Base-by-base conservation (phyloP, 768 basidiomycete species). In the Hygrocybe coccinea region DNA sequence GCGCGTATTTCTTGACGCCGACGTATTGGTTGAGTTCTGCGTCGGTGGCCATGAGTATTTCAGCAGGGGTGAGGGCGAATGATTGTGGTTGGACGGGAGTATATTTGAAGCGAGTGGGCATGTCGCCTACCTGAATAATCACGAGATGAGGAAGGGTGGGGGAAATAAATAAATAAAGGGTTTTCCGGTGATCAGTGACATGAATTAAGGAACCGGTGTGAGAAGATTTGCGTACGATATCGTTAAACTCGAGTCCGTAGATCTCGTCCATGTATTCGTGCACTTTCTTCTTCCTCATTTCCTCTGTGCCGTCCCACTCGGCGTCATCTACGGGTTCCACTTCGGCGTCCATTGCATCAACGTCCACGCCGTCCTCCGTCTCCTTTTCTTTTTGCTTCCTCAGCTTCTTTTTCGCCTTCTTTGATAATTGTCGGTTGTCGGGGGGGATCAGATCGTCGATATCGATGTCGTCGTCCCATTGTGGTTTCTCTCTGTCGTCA, bases 61-160 rank as follows among this genome's bases (percentile, higher is more conserved):
- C 95, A 3, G 79, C 83, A 0, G 95, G 83, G 1, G 84, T 80
- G 39, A 99, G 82, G 1, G 81, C 84, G 69, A 79, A 95, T 33
- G 67, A 69, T 57, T 86, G 77, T 0, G 83, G 64, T 41, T 83
- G 70, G 34, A 88, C 82, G 41, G 84, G 76, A n/a, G 82, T 76
- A 67, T 99, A 99, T 69, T 89, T 86, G 81, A 99, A 99, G 10
- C 92, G 87, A 0, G 94, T 98, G 2, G 93, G 87, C 65, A 94
- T 74, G 66, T 86, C 91, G 6, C 85, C 94, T 50, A 95, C 86
- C 95, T 95, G 64, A 21, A 60, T 41, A n/a, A 15, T 14, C 19
- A 22, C 14, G 50, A 8, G 34, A 54, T n/a, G n/a, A n/a, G n/a
- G n/a, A n/a, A n/a, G n/a, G n/a, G n/a, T n/a, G n/a, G n/a, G n/a